Evolutionary conservation across 352 stramenopile genomes (phyloP).

Genomic region (Phytophthora constricta): DNA sequence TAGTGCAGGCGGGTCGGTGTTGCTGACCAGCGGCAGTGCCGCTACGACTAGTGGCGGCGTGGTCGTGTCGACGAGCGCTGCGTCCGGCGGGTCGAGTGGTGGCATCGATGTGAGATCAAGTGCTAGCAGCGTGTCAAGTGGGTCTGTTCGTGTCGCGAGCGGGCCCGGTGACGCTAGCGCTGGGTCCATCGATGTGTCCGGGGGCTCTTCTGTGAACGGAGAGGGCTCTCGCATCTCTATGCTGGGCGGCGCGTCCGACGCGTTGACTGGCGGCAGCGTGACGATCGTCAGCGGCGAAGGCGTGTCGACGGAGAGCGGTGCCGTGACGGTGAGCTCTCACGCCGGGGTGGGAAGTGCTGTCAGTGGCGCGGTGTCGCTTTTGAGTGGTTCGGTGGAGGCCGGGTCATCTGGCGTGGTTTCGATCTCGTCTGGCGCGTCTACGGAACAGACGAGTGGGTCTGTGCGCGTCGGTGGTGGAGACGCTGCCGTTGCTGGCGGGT

Average conservation of each 20-base stretch:
- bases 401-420: constrained; percentile 24
- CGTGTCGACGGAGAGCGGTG: not conserved
- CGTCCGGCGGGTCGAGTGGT: not conserved
- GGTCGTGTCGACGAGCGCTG: not conserved
- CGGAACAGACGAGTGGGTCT: not conserved
- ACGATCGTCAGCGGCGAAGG: not conserved
- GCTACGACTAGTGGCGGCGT: not conserved
- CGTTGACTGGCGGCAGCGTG: constrained; percentile 4
- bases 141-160: not conserved
- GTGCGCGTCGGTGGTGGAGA: not conserved
- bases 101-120: not conserved
- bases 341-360: constrained; percentile 2
- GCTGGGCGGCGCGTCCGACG: constrained; percentile 6
- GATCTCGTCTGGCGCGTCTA: constrained; percentile 1
- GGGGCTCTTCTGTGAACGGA: constrained; percentile 16
- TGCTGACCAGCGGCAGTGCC: not conserved
- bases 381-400: constrained; percentile 16
- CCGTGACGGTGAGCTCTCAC: constrained; percentile 1
- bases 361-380: constrained; percentile 26
- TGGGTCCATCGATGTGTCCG: constrained; percentile 11
- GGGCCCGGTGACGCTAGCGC: constrained; percentile 2
- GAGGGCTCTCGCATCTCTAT: constrained; percentile 15
- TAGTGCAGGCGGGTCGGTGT: not conserved
- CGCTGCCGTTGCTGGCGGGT: not conserved
- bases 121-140: not conserved